Evolutionary conservation across 2,329 filamentous ascomycete species (phyloP).

Genomic region (Talaromyces pinophilus): DNA sequence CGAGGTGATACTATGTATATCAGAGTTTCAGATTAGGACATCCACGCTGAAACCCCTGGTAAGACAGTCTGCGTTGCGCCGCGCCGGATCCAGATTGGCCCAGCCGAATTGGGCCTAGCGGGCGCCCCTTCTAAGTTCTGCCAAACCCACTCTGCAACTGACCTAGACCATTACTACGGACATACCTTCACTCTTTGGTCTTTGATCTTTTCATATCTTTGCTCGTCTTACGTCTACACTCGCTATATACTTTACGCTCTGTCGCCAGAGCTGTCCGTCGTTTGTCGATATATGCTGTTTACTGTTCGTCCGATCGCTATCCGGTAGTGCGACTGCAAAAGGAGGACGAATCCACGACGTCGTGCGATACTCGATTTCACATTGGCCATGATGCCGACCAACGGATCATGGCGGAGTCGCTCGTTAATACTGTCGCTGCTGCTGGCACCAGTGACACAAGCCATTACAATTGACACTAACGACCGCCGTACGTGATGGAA

Average conservation of each 20-base stretch:
- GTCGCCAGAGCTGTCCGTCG: not conserved
- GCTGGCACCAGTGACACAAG: conserved; percentile 21
- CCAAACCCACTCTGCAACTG: not conserved
- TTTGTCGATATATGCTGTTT: not conserved
- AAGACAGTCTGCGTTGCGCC: conserved; percentile 8
- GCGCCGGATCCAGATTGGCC: not conserved
- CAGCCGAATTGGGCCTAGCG: not conserved
- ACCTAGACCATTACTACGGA: not conserved
- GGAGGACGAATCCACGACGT: not conserved
- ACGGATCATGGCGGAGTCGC: conserved; percentile 19
- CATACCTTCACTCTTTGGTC: too few species aligned
- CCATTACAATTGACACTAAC: conserved; percentile 11
- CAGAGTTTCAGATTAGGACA: not conserved
- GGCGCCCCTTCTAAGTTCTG: not conserved
- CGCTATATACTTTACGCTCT: not conserved
- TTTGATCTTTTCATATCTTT: not conserved
- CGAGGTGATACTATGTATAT: not conserved
- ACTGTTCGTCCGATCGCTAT: not conserved
- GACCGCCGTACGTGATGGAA: conserved; percentile 5
- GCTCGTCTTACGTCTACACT: not conserved
- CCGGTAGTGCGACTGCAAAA: not conserved
- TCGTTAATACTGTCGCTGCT: conserved; percentile 15
- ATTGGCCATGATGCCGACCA: conserved; percentile 10
- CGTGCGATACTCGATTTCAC: not conserved
- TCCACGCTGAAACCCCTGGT: conserved; percentile 3